Conservation (phyloP, 2,329 filamentous ascomycete species). For the Xylaria polymorpha region DNA sequence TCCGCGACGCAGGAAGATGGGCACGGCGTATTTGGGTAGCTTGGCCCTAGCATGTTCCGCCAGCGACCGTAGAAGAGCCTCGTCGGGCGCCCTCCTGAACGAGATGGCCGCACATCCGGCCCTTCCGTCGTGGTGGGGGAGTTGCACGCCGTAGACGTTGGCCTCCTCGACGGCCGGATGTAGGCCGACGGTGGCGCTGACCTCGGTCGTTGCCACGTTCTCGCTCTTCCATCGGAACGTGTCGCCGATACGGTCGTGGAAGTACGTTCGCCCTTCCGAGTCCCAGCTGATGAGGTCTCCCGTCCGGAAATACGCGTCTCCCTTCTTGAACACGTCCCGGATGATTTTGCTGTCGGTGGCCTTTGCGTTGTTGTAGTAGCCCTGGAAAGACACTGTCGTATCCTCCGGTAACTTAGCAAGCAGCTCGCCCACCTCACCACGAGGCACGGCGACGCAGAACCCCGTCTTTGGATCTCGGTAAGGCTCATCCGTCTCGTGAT, state of each 20-base stretch:
- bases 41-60: conserved; percentile 66
- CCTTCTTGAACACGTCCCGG: conserved; percentile 76
- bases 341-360: conserved; percentile 81
- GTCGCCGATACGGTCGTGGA: conserved; percentile 83
- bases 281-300: conserved; percentile 85
- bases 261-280: conserved; percentile 77
- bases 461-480: conserved; percentile 75
- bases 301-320: conserved; percentile 84
- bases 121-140: conserved; percentile 85
- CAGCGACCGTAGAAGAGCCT: conserved; percentile 66
- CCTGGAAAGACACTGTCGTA: conserved; percentile 75
- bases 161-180: conserved; percentile 78
- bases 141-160: conserved; percentile 85
- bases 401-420: conserved; percentile 77
- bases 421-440: conserved; percentile 78
- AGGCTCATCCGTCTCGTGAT: conserved; percentile 76
- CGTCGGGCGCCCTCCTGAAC: conserved; percentile 59
- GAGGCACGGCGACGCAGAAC: conserved; percentile 69
- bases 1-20: conserved; percentile 79
- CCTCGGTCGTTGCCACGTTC: conserved; percentile 85
- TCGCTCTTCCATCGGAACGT: conserved; percentile 86
- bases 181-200: conserved; percentile 76
- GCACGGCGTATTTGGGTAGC: conserved; percentile 80
- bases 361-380: conserved; percentile 80
- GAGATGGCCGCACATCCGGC: conserved; percentile 82